Evolutionary conservation across 75 land plant species (phyloP).

Genomic region (Larix kaempferi): DNA sequence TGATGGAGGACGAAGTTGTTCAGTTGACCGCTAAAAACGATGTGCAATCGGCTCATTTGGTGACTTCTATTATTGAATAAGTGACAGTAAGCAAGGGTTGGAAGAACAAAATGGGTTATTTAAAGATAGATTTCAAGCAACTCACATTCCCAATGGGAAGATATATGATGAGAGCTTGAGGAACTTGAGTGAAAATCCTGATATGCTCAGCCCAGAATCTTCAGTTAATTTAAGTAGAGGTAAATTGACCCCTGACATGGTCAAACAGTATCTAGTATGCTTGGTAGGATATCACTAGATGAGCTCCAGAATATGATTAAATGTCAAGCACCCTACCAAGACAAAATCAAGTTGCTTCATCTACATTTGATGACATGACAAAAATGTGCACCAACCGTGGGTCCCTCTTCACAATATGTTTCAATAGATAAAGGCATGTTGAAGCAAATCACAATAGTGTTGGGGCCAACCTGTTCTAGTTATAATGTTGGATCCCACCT

Average conservation of each 20-base stretch:
- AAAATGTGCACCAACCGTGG: too few species aligned
- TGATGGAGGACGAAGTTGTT: constrained; percentile 58
- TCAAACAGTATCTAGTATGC: constrained; percentile 67
- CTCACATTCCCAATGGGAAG: constrained; percentile 6
- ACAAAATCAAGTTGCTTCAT: constrained; percentile 12
- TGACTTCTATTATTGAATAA: constrained; percentile 15
- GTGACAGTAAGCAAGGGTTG: constrained; percentile 9
- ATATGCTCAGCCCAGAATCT: constrained; percentile 28
- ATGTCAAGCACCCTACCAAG: constrained; percentile 53
- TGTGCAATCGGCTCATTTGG: neutral
- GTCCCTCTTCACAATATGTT: constrained; percentile 9
- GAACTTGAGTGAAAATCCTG: neutral
- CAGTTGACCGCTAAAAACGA: constrained; percentile 7
- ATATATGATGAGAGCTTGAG: constrained; percentile 29
- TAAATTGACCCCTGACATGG: constrained; percentile 36
- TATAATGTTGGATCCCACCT: too few species aligned
- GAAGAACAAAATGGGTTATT: neutral
- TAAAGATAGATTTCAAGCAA: neutral
- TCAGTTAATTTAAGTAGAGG: too few species aligned
- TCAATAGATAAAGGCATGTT: neutral
- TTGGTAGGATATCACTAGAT: constrained; percentile 76
- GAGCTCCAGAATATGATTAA: constrained; percentile 86
- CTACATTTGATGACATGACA: constrained; percentile 2
- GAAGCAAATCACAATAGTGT: constrained; percentile 20
- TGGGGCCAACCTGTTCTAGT: neutral